These are phyloP conservation scores for Paraleonurus japonicus DNA, from an alignment of 257 asterid genomes.

Conservation along the genomic window DNA sequence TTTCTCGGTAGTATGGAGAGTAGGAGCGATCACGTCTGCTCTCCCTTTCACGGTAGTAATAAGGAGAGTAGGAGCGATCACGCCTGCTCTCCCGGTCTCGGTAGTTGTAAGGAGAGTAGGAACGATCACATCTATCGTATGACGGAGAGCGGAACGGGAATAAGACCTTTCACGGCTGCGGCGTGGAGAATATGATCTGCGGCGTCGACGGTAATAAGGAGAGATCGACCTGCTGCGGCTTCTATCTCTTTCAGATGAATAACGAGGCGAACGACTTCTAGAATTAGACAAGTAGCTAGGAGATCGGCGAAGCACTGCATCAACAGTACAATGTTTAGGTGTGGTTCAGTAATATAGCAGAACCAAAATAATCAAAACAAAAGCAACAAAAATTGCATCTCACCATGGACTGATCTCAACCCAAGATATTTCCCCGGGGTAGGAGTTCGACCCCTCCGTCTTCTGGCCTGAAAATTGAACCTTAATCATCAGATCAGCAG, in stretches of 20 bases:
- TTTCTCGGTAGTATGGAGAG: conserved; percentile 36
- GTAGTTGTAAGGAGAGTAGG: conserved; percentile 39
- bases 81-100: conserved; percentile 39
- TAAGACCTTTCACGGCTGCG: conserved; percentile 48
- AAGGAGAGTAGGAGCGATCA: conserved; percentile 45
- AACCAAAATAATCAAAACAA: not conserved
- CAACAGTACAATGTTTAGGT: not conserved
- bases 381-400: conserved; percentile 11
- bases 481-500: conserved; percentile 9
- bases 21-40: conserved; percentile 46
- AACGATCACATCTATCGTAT: conserved; percentile 34
- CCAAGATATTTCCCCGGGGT: conserved; percentile 92
- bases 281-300: conserved; percentile 48
- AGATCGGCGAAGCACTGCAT: conserved; percentile 50
- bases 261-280: conserved; percentile 48
- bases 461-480: conserved; percentile 59
- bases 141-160: conserved; percentile 60
- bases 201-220: conserved; percentile 33
- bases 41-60: no score
- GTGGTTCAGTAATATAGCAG: not conserved
- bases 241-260: conserved; percentile 48
- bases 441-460: conserved; percentile 89
- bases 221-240: conserved; percentile 52
- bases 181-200: conserved; percentile 36
- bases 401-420: conserved; percentile 54